Conservation (phyloP, 352 stramenopile genomes). For the Phytopythium mirpurense region DNA sequence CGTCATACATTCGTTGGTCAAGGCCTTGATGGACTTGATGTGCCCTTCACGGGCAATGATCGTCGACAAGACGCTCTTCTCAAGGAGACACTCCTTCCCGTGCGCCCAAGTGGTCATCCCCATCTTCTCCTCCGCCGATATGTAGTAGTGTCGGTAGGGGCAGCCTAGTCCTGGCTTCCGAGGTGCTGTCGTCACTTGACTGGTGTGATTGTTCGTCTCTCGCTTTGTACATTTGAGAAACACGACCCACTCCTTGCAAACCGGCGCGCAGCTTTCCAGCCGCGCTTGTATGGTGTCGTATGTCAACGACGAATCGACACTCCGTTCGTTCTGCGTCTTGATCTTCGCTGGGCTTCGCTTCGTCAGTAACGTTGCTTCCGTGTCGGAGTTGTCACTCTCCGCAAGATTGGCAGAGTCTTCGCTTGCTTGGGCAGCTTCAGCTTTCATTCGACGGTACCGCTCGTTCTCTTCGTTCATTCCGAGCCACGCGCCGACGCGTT, state of each 20-base stretch:
- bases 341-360: neutral
- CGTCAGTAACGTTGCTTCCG: too few relatives aligned
- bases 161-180: conserved; percentile 41
- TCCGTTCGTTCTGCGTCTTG: neutral
- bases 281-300: conserved; percentile 34
- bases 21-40: conserved; percentile 25
- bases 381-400: neutral
- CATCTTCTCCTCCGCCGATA: conserved; percentile 57
- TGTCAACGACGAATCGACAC: neutral
- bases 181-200: conserved; percentile 3
- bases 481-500: conserved; percentile 57
- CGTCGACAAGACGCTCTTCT: conserved; percentile 42
- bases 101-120: conserved; percentile 56
- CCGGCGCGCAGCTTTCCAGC: conserved; percentile 24
- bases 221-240: conserved; percentile 47
- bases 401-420: neutral
- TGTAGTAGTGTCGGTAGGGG: conserved; percentile 69
- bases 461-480: conserved; percentile 45
- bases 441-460: conserved; percentile 25
- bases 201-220: neutral
- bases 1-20: conserved; percentile 52
- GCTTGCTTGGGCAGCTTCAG: conserved; percentile 5
- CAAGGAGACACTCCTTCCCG: conserved; percentile 56
- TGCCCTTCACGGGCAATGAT: conserved; percentile 63
- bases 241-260: conserved; percentile 74